phyloP scores from a whole-genome alignment of 345 rosid species.

The Bruguiera gymnorhiza region DNA sequence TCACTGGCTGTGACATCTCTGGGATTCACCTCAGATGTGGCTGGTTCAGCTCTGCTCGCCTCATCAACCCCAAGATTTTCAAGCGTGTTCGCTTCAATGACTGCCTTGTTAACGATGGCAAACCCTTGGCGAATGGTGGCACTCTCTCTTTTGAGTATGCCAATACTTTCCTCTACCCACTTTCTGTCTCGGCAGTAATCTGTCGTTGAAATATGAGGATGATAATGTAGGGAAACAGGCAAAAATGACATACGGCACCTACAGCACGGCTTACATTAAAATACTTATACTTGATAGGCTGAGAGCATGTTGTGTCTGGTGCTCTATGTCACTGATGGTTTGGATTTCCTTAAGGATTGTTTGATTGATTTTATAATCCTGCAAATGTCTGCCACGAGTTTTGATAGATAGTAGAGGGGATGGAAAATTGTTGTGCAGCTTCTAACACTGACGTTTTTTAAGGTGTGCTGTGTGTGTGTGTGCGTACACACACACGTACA shows the following conservation, averaged over 20 bases:
- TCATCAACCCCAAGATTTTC: conserved; percentile 75
- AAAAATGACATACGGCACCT: not conserved
- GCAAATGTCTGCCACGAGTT: not conserved
- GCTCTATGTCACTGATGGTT: not conserved
- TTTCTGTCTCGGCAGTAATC: conserved; percentile 57
- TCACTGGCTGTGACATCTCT: conserved; percentile 66
- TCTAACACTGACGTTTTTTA: not conserved
- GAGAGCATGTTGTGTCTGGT: too few relatives aligned
- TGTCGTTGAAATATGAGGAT: conserved; percentile 32
- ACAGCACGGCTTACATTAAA: not conserved
- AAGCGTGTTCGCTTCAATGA: conserved; percentile 77
- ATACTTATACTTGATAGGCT: too few relatives aligned
- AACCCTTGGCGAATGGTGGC: conserved; percentile 57
- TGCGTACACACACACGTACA: not conserved
- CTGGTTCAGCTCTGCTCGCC: conserved; percentile 83
- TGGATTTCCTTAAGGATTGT: not conserved
- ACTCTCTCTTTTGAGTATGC: conserved; percentile 69
- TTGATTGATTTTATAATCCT: not conserved
- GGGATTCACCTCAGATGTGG: conserved; percentile 73
- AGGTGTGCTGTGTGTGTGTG: conserved; percentile 1
- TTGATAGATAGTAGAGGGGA: not conserved
- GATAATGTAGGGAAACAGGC: not conserved
- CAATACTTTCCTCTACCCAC: conserved; percentile 69
- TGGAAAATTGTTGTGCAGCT: too few relatives aligned
- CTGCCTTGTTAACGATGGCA: conserved; percentile 82